phyloP scores from a whole-genome alignment of 2,329 filamentous ascomycete genomes.

The Neocatenulostroma microsporum region DNA sequence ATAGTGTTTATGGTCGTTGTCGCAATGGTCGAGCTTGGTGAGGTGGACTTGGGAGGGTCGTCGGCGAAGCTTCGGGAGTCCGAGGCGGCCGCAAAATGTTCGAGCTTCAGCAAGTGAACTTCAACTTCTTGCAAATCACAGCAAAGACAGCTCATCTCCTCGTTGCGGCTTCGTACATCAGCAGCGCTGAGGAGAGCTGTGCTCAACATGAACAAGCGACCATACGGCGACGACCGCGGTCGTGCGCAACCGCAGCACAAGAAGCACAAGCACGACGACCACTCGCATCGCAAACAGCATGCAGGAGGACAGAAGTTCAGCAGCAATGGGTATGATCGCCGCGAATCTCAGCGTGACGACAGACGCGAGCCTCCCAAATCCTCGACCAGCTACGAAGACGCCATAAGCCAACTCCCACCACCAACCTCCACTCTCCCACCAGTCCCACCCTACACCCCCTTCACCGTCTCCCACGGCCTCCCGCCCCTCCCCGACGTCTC shows the following conservation, averaged over 20 bases:
- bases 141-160: slow-evolving; percentile 25
- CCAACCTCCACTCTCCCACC: slow-evolving; percentile 7
- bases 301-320: not conserved
- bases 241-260: slow-evolving; percentile 9
- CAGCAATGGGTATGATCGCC: not conserved
- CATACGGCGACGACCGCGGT: slow-evolving; percentile 7
- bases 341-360: slow-evolving; percentile 1
- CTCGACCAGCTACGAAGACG: slow-evolving; percentile 10
- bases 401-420: slow-evolving; percentile 15
- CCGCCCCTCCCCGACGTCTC: slow-evolving; percentile 24
- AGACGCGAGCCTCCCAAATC: not conserved
- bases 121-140: not conserved
- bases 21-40: not conserved
- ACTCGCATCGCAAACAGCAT: slow-evolving; percentile 6
- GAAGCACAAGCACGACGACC: slow-evolving; percentile 14
- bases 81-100: not conserved
- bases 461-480: slow-evolving; percentile 16
- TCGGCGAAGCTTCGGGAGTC: not conserved
- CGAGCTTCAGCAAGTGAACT: not conserved
- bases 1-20: no score
- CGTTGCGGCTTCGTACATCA: slow-evolving; percentile 16
- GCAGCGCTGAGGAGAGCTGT: slow-evolving; percentile 28
- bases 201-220: slow-evolving; percentile 15
- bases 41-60: not conserved
- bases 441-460: slow-evolving; percentile 16